Evolutionary conservation across 352 stramenopile genomes (phyloP), one percentile per base, ranked within the genome.

Genomic region (Globisporangium megalacanthum): DNA sequence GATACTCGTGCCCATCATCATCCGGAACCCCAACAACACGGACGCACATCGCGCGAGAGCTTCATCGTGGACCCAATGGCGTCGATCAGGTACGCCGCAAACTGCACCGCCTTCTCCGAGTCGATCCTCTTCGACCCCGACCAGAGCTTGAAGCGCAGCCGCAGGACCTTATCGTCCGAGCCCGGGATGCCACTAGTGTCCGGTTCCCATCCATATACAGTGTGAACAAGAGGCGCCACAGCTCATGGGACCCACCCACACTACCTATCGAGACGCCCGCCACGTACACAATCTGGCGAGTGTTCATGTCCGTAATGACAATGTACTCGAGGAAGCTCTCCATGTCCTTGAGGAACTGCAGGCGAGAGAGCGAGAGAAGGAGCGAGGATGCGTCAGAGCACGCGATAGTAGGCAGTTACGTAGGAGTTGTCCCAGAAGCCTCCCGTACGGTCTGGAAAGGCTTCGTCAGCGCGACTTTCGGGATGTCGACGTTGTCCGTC

Each of bases 291-390:
- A 89, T 77, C 15, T 69, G 52, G 20, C 76, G 60, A 29, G 80
- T 75, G 67, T 84, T 92, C 61, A 92, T 72, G 60, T 92, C 82
- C 9, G 77, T 92, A 62, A 92, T 83, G 31, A 92, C 73, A 37
- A 89, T 71, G 67, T 79, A 88, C 48, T 88, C 79, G 8, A 90
- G 60, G 52, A 87, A 83, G 25, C 83, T 69, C 56, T 89, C 79
- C 15, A 92, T 52, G 1, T 86, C 76, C 45, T 70, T 77, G 22
- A 92, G 58, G 20, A 75, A 74, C 82, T 92, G 25, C n/a, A 11
- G 39, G 46, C 19, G 17, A 47, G 50, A 3, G 19, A 20, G 14
- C 9, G 17, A 47, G 13, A 47, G 17, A 25, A 11, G 17, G 17
- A 48, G 6, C 25, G 25, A 29, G 1, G 25, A 29, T 29, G 25